phyloP scores from a whole-genome alignment of 805 yeast genomes.

The Wickerhamiella vanderwaltii region DNA sequence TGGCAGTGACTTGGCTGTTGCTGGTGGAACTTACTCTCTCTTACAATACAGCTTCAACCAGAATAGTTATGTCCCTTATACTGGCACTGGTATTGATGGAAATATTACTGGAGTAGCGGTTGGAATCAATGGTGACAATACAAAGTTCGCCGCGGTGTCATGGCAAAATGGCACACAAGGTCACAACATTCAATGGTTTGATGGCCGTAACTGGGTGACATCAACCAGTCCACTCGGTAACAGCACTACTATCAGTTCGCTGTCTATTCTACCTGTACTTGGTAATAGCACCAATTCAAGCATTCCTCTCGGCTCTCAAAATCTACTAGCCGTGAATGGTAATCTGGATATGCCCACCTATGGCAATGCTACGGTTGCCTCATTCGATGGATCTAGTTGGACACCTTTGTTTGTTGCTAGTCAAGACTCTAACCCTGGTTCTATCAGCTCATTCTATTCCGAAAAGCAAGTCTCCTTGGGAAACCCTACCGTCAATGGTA shows the following conservation, averaged over 20 bases:
- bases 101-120: constrained; percentile 9
- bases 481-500: constrained; percentile 5
- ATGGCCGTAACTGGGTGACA: constrained; percentile 39
- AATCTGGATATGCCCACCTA: constrained; percentile 35
- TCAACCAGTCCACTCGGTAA: constrained; percentile 30
- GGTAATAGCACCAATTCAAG: background rate
- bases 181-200: constrained; percentile 31
- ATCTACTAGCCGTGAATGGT: constrained; percentile 50
- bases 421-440: constrained; percentile 18
- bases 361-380: constrained; percentile 50
- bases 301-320: constrained; percentile 31
- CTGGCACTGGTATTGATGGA: constrained; percentile 9
- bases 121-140: constrained; percentile 20
- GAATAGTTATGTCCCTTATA: constrained; percentile 19
- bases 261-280: constrained; percentile 32
- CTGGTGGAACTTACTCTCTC: constrained; percentile 32
- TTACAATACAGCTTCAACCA: constrained; percentile 43
- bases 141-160: constrained; percentile 36
- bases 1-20: constrained; percentile 40
- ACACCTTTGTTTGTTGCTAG: constrained; percentile 39
- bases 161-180: constrained; percentile 25
- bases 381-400: constrained; percentile 58
- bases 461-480: constrained; percentile 18
- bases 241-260: constrained; percentile 34
- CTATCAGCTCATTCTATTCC: constrained; percentile 25